Base-by-base conservation (phyloP, 768 basidiomycete genomes). In the Antrodiella citrinella region DNA sequence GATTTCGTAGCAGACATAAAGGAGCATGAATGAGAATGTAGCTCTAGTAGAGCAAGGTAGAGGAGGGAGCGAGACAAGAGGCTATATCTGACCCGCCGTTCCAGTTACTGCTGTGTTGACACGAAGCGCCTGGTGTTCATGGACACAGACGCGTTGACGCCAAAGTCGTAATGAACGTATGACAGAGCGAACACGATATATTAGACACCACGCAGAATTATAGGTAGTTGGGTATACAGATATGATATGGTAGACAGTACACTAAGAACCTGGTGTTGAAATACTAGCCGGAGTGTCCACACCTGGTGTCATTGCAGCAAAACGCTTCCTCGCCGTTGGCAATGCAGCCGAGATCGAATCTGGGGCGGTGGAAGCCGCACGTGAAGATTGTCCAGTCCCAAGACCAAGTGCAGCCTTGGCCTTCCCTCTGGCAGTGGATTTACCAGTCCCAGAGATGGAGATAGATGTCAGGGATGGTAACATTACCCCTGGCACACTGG, bases 331-430 rank as follows among this genome's bases (percentile, higher is more conserved):
- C 21, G 41, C 41, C 15, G 41, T 7, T 5, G 54, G 51, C 3
- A 53, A 20, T 24, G 54, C 54, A n/a, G 54, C 51, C 44, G 59
- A 56, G 3, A 58, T 49, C 15, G 54, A 51, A 21, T 63, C 62
- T 0, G 57, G 55, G 39, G 51, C 56, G 7, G 44, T 26, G 4
- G 62, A 63, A 20, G 57, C 59, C 9, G 60, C 56, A 18, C 62
- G 58, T 9, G 62, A 63, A 4, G 62, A 59, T 4, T 48, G 40
- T 19, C 39, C 48, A 2, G 55, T 57, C 3, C 53, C 52, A 4
- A 49, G 18, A 12, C 26, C 41, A 7, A 22, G 23, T 1, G 44
- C 42, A 15, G 26, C 53, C 19, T 51, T 51, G 15, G 41, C 47
- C 21, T 49, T 53, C 2, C 38, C 11, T 26, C 43, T 53, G 11